Base-by-base conservation (phyloP, 2,329 filamentous ascomycete species). In the Colletotrichum gloeosporioides region DNA sequence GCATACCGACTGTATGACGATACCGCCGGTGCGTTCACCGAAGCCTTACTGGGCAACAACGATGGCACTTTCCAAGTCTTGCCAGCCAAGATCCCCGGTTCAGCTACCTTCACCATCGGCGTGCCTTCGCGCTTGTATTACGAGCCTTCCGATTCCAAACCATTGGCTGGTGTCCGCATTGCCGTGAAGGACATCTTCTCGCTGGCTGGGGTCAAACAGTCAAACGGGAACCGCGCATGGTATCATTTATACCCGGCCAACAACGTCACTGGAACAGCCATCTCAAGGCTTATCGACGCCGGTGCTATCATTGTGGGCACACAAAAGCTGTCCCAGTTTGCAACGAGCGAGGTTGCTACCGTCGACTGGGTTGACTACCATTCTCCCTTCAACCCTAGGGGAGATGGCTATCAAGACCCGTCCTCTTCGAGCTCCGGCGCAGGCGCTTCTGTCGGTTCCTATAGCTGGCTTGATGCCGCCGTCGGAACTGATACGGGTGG, bases 111-210 rank as follows among this genome's bases (percentile, higher is more conserved):
- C 6, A 75, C 79, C 36, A 78, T 87, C 8, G 85, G 36, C 78
- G 91, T 93, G 0, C 90, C 91, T 4, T 92, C 90, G 4, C 87
- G 91, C 6, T 83, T 93, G 0, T 92, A 92, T 82, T 90, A 85
- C 80, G 86, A 84, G 4, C 86, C 84, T 61, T 89, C 88, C 1
- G 78, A 79, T 0, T 83, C 86, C 25, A 87, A 90, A 78, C 90
- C 91, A 1, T 83, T 93, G 0, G 88, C 90, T 8, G 13, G 85
- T 91, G 9, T 73, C 22, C 86, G 92, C 8, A 80, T 93, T 2
- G 90, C 87, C 2, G 85, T 93, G 70, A 93, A 93, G 78, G 92
- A 93, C 77, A 90, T 92, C 59, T 90, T 87, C 76, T 86, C 92
- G 73, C 80, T 93, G 31, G 68, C 66, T 8, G 92, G 91, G 1